Base-by-base conservation (phyloP, 2,329 filamentous ascomycete genomes). In the Colletotrichum sp. region DNA sequence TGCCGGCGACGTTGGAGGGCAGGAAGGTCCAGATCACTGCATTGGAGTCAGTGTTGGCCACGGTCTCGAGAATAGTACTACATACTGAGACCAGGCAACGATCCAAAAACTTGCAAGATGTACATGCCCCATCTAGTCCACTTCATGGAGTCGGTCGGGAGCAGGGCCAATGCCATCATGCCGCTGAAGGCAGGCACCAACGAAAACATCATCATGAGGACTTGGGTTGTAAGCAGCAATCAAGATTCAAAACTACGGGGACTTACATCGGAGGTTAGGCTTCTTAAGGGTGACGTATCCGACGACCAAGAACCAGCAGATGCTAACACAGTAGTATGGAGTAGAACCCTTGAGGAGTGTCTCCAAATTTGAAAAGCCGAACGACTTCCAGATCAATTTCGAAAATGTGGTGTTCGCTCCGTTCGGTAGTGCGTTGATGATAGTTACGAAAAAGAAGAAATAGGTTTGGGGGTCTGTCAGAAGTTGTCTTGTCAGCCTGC, bases 1-100 rank as follows among this genome's bases (percentile, higher is more conserved):
- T 77, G 1, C 82, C 84, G 0, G 86, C 87, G 2, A 86, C 86
- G 12, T 83, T 84, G 3, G 87, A 83, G 3, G 82, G 82, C 6
- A 81, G 63, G 73, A 83, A 82, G 4, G 81, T 83, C 82, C 82
- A 83, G 66, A 82, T 82, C 79, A 83, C 79, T 78, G 1, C n/a
- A n/a, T n/a, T n/a, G n/a, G n/a, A n/a, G n/a, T n/a, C n/a, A n/a
- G n/a, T n/a, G n/a, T n/a, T n/a, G n/a, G n/a, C n/a, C n/a, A n/a
- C n/a, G n/a, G n/a, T n/a, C n/a, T n/a, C n/a, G n/a, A n/a, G n/a
- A n/a, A n/a, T n/a, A n/a, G n/a, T n/a, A n/a, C n/a, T n/a, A n/a
- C n/a, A n/a, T n/a, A n/a, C 79, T 78, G 1, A 82, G 76, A 52
- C 80, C 80, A 15, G 81, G 80, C 1, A 82, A 71, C 1, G 78